These are phyloP conservation scores for Aegilops tauschii DNA, from an alignment of 176 grass and related monocot genomes.

Conservation along the genomic window DNA sequence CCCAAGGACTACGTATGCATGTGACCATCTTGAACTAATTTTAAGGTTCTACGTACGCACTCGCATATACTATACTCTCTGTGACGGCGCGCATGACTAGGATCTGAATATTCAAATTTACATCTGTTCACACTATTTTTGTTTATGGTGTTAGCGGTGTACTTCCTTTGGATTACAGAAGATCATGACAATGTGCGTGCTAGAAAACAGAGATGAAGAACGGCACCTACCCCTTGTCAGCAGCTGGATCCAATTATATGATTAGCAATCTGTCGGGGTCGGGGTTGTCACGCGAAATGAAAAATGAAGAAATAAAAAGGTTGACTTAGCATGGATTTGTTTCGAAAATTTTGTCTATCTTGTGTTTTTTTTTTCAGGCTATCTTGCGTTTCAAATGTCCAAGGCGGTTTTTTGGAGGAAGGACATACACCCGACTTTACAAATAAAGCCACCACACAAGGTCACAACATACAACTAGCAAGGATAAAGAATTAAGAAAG, in stretches of 20 bases:
- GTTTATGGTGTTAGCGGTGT: background rate
- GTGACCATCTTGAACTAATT: background rate
- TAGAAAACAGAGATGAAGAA: background rate
- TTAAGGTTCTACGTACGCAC: background rate
- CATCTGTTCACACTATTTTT: background rate
- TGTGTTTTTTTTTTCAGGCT: too few relatives aligned
- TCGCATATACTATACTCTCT: background rate
- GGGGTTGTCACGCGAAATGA: background rate
- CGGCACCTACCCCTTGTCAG: too few relatives aligned
- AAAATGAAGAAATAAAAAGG: background rate
- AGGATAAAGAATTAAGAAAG: too few relatives aligned
- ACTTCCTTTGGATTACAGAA: background rate
- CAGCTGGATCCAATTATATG: background rate
- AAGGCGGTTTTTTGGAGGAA: too few relatives aligned
- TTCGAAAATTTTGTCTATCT: too few relatives aligned
- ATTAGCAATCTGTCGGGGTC: background rate
- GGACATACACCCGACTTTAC: too few relatives aligned
- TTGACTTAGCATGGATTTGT: background rate
- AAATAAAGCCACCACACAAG: too few relatives aligned
- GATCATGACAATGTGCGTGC: background rate
- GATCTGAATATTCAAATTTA: background rate
- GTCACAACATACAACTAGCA: too few relatives aligned
- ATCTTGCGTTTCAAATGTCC: too few relatives aligned
- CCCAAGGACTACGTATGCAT: background rate
- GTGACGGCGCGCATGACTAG: background rate